phyloP scores from a whole-genome alignment of 768 basidiomycete genomes.

The Xanthoconium stramineum region DNA sequence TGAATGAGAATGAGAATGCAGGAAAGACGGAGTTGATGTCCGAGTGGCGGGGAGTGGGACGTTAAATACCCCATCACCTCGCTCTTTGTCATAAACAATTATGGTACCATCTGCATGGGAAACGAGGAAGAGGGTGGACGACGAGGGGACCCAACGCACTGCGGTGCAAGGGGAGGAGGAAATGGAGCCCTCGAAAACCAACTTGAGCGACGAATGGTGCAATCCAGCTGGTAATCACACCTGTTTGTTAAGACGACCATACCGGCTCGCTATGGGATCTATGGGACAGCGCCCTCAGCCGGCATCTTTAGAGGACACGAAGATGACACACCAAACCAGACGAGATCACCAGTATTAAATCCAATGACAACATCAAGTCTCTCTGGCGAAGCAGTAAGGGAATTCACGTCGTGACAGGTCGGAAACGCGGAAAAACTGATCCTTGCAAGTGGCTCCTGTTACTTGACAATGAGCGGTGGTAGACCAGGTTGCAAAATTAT shows the following conservation, averaged over 20 bases:
- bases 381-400: slow-evolving; percentile 70
- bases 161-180: slow-evolving; percentile 80
- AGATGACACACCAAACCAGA: slow-evolving; percentile 81
- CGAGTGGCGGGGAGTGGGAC: slow-evolving; percentile 49
- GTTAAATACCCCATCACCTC: slow-evolving; percentile 77
- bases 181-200: slow-evolving; percentile 59
- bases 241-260: slow-evolving; percentile 86
- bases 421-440: slow-evolving; percentile 85
- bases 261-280: slow-evolving; percentile 81
- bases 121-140: slow-evolving; percentile 76
- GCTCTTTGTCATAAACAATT: slow-evolving; percentile 86
- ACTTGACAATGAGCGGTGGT: slow-evolving; percentile 9
- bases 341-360: slow-evolving; percentile 89
- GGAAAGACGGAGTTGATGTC: slow-evolving; percentile 28
- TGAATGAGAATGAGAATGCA: slow-evolving; percentile 25
- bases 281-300: slow-evolving; percentile 5
- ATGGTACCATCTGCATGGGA: slow-evolving; percentile 89
- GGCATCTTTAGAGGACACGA: slow-evolving; percentile 1
- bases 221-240: slow-evolving; percentile 33
- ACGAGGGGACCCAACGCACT: slow-evolving; percentile 85
- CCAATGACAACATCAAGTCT: slow-evolving; percentile 88
- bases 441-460: slow-evolving; percentile 79
- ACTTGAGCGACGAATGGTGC: slow-evolving; percentile 9
- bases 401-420: slow-evolving; percentile 89
- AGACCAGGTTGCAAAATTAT: not conserved